Conservation (phyloP, 805 yeast species). For the Schizosaccharomyces osmophilus region DNA sequence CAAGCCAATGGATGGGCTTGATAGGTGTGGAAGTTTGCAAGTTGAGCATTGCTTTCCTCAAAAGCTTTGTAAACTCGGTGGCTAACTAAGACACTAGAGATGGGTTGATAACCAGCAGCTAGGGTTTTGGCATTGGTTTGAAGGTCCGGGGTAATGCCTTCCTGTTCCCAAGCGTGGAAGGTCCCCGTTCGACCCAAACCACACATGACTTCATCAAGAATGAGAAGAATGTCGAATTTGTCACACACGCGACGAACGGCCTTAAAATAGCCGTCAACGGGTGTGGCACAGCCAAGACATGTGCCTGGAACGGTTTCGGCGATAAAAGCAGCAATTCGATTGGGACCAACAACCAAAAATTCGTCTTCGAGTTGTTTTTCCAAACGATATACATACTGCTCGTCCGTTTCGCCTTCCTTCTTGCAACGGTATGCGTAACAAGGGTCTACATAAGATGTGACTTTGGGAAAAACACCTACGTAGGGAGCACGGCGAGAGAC, state of each 20-base stretch:
- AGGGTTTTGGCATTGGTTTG: constrained; percentile 26
- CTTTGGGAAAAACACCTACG: not conserved
- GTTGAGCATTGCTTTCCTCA: constrained; percentile 16
- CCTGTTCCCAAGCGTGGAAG: constrained; percentile 24
- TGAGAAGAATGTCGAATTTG: constrained; percentile 26
- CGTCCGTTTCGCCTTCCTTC: not conserved
- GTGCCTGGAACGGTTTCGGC: not conserved
- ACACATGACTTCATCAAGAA: constrained; percentile 34
- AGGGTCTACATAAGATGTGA: not conserved
- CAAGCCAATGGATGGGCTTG: constrained; percentile 26
- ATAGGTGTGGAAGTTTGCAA: constrained; percentile 28
- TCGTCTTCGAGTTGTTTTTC: not conserved
- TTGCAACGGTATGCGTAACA: not conserved
- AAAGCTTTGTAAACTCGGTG: not conserved
- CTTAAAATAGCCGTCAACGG: constrained; percentile 19
- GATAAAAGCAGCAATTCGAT: not conserved
- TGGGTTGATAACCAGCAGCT: constrained; percentile 26
- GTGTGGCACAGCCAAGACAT: not conserved
- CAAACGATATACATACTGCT: not conserved
- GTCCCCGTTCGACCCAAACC: constrained; percentile 31
- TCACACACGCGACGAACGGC: constrained; percentile 24
- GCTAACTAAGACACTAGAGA: constrained; percentile 21
- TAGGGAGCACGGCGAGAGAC: not conserved
- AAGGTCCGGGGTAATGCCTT: constrained; percentile 23
- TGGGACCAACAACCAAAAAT: not conserved